Conservation (phyloP, 306 rosid species). For the Lathyrus tuberosus region DNA sequence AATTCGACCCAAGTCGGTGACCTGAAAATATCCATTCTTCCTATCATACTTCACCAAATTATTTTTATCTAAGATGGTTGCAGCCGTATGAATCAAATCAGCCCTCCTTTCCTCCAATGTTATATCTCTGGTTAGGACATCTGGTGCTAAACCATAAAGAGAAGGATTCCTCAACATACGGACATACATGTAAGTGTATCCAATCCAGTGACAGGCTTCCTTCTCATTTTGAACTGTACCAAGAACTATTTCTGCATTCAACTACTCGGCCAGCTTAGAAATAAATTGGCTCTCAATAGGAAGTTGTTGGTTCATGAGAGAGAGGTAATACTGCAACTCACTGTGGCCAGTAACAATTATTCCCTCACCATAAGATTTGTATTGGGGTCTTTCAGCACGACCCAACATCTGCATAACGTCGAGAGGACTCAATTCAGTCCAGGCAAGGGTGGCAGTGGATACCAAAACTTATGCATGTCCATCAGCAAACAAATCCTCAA, state of each 20-base stretch:
- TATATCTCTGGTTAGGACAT: constrained; percentile 67
- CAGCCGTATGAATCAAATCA: constrained; percentile 94
- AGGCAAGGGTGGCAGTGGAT: too few species aligned
- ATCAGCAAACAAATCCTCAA: too few species aligned
- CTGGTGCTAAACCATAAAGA: constrained; percentile 79
- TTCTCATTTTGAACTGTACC: constrained; percentile 88
- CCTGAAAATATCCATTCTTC: constrained; percentile 96
- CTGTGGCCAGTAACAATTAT: constrained; percentile 88
- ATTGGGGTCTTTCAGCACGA: constrained; percentile 98
- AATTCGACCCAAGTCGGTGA: constrained; percentile 96
- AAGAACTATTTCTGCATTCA: constrained; percentile 91
- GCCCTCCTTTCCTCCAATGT: constrained; percentile 85
- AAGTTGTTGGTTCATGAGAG: constrained; percentile 94
- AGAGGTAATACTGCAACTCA: constrained; percentile 91
- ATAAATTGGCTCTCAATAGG: constrained; percentile 94
- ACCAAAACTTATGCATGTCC: too few species aligned
- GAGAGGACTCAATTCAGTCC: constrained; percentile 96
- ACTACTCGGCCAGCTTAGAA: constrained; percentile 87
- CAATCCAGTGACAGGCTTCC: constrained; percentile 87
- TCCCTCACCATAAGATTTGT: constrained; percentile 85
- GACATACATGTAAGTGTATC: constrained; percentile 79
- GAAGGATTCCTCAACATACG: constrained; percentile 85
- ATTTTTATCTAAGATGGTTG: constrained; percentile 78
- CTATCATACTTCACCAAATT: constrained; percentile 91
- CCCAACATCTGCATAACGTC: constrained; percentile 98